These are phyloP conservation scores for Cystobasidiaceae sp. DNA, from an alignment of 1,284 basidiomycete species.

Conservation along the genomic window DNA sequence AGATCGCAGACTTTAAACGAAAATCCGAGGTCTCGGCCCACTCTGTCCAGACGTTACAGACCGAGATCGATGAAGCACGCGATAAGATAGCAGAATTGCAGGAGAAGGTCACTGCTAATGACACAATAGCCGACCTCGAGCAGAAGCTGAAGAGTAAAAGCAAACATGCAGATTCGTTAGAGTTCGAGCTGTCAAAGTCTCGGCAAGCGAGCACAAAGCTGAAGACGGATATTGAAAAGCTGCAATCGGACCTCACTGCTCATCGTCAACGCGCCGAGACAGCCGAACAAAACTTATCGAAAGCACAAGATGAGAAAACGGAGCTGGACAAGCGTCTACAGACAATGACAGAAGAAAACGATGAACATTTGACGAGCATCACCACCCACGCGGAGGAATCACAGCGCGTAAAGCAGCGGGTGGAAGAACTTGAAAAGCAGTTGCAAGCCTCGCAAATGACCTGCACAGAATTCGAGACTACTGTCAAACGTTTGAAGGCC, in stretches of 20 bases:
- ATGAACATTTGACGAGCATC: background rate
- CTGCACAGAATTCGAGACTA: background rate
- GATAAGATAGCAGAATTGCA: slow-evolving; percentile 25
- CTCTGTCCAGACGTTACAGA: background rate
- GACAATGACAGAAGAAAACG: slow-evolving; percentile 8
- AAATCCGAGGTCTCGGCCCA: background rate
- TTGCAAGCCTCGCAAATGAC: background rate
- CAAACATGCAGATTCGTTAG: slow-evolving; percentile 34
- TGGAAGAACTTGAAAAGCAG: slow-evolving; percentile 12
- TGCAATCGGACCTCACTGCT: slow-evolving; percentile 25
- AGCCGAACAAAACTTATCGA: slow-evolving; percentile 25
- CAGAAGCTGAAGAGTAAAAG: slow-evolving; percentile 23
- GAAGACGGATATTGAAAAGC: slow-evolving; percentile 14
- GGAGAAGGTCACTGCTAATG: background rate
- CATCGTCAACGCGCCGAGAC: slow-evolving; percentile 18
- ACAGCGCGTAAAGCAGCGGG: slow-evolving; percentile 9
- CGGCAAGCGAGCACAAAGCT: slow-evolving; percentile 3
- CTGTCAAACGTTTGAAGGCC: background rate
- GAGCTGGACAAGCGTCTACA: background rate
- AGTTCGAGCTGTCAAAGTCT: slow-evolving; percentile 32
- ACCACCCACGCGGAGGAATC: background rate
- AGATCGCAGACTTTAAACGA: slow-evolving; percentile 5
- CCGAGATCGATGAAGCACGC: slow-evolving; percentile 12
- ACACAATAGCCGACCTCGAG: slow-evolving; percentile 21
- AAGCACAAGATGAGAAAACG: slow-evolving; percentile 26